Evolutionary conservation across 306 rosid genomes (phyloP).

Genomic region (Dicorynia guianensis): DNA sequence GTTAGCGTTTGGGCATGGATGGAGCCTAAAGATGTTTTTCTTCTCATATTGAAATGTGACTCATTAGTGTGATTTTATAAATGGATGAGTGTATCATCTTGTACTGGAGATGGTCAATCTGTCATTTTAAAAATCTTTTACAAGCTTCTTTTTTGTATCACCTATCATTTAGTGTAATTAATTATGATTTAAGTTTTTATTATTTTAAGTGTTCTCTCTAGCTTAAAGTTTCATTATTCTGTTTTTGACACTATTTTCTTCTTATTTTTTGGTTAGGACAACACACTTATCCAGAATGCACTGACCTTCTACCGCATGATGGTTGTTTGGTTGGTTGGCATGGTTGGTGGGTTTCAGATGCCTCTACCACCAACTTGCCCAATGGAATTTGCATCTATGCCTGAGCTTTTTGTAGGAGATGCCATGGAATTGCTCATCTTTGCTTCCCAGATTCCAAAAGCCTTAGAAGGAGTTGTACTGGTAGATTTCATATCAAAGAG

Average conservation of each 20-base stretch:
- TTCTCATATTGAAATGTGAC: constrained; percentile 32
- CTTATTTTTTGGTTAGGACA: constrained; percentile 64
- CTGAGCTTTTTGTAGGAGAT: constrained; percentile 99
- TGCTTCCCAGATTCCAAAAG: constrained; percentile 97
- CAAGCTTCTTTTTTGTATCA: constrained; percentile 20
- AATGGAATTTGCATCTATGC: constrained; percentile 87
- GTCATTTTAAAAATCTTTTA: constrained; percentile 11
- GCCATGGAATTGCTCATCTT: constrained; percentile 96
- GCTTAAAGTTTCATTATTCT: constrained; percentile 30
- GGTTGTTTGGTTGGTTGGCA: constrained; percentile 90
- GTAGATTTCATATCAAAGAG: constrained; percentile 44
- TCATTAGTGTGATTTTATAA: constrained; percentile 28
- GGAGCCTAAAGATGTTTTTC: constrained; percentile 10
- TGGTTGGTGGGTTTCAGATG: constrained; percentile 99
- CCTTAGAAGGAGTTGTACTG: constrained; percentile 90
- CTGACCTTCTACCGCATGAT: constrained; percentile 86
- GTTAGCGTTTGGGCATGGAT: constrained; percentile 23
- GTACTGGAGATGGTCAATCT: constrained; percentile 7
- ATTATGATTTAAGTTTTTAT: constrained; percentile 10
- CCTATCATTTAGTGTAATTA: constrained; percentile 16
- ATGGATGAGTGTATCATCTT: constrained; percentile 29
- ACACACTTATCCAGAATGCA: constrained; percentile 76
- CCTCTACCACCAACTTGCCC: constrained; percentile 87
- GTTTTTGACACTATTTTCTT: constrained; percentile 30
- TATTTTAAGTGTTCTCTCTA: constrained; percentile 9